Percentiles rank a stretch among this genome's conserved stretches.
Evolutionary conservation across 345 rosid species (phyloP).

Genomic region (Hibiscus syriacus): DNA sequence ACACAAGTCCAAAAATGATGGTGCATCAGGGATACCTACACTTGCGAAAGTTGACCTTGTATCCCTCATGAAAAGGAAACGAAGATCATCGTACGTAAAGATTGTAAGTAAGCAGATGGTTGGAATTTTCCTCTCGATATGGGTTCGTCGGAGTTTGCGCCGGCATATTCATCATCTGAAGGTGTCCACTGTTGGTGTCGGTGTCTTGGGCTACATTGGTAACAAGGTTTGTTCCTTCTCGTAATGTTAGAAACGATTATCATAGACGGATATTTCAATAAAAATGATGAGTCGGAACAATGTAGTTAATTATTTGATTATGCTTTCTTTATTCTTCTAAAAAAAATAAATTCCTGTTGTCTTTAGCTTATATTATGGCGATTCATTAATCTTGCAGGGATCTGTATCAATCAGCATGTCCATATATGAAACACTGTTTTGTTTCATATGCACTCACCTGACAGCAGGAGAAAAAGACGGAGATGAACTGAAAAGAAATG

Average conservation of each 20-base stretch:
- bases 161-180: neutral
- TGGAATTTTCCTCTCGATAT: neutral
- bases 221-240: neutral
- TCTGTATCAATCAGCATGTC: slow-evolving; percentile 93
- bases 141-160: neutral
- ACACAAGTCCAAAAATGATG: slow-evolving; percentile 39
- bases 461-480: slow-evolving; percentile 89
- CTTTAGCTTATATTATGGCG: neutral
- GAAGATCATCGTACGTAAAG: neutral
- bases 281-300: too few species aligned
- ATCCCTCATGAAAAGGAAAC: slow-evolving; percentile 43
- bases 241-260: slow-evolving; percentile 6
- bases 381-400: slow-evolving; percentile 49
- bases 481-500: slow-evolving; percentile 77
- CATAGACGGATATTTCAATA: too few species aligned
- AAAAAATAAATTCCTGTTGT: too few species aligned
- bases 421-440: slow-evolving; percentile 70
- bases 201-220: neutral
- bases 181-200: neutral
- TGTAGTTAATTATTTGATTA: too few species aligned
- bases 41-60: slow-evolving; percentile 62
- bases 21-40: slow-evolving; percentile 31
- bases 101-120: neutral
- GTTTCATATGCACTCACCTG: slow-evolving; percentile 76
- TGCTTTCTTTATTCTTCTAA: too few species aligned